Conservation (phyloP, 306 rosid genomes). For the Cajanus cajan region DNA sequence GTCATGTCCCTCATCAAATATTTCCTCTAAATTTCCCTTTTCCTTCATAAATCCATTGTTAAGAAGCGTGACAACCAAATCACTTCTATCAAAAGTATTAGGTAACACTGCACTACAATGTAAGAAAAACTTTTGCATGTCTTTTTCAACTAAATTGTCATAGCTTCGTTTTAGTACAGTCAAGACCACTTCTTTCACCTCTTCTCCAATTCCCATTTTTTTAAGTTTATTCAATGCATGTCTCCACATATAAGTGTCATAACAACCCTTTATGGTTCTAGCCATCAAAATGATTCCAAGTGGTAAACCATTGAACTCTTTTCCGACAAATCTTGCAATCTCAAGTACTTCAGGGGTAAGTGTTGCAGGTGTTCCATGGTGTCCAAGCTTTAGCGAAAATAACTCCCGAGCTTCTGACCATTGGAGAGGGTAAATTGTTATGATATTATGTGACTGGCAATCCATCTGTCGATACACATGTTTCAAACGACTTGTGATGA, state of each 20-base stretch:
- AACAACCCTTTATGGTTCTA: not conserved
- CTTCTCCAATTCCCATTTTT: not conserved
- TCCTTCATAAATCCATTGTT: not conserved
- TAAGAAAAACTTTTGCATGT: conserved; percentile 19
- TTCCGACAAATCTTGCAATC: not conserved
- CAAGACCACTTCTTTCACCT: not conserved
- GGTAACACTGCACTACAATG: not conserved
- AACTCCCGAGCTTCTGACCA: not conserved
- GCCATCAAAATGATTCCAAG: conserved; percentile 26
- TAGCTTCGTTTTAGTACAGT: not conserved
- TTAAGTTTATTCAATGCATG: not conserved
- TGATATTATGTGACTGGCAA: not conserved
- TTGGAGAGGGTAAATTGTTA: accelerated
- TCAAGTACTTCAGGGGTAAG: not conserved
- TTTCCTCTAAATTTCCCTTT: not conserved
- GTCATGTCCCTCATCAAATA: not conserved
- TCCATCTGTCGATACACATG: conserved; percentile 21
- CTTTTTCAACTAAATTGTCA: not conserved
- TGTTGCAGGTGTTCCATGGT: not conserved
- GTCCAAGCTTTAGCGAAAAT: conserved; percentile 14
- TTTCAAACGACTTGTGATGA: conserved; percentile 29
- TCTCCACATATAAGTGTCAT: not conserved
- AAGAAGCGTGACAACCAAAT: not conserved
- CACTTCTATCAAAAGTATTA: accelerated
- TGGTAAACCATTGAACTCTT: not conserved